Base-by-base conservation (phyloP, 495 filamentous ascomycete genomes). In the Clohesyomyces aquaticus region DNA sequence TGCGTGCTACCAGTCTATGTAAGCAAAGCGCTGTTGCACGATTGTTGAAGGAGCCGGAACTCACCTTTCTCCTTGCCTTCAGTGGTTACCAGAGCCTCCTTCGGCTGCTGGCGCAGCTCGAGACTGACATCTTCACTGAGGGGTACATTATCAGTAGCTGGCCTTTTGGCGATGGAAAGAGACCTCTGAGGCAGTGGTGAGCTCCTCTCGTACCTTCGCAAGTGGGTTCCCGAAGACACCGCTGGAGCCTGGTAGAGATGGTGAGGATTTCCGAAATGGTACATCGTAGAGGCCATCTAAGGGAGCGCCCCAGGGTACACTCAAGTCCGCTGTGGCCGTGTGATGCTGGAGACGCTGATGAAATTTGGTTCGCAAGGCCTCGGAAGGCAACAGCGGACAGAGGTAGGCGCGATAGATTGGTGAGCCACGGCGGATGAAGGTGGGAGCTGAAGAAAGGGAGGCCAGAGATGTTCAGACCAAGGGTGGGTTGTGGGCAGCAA, bases 1-100 rank as follows among this genome's bases (percentile, higher is more conserved):
- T 96, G 67, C 94, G 88, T 68, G 91, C 94, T 96, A 55, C 9
- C n/a, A n/a, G n/a, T n/a, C n/a, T n/a, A n/a, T n/a, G n/a, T n/a
- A n/a, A n/a, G n/a, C n/a, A n/a, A n/a, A n/a, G n/a, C n/a, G n/a
- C n/a, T n/a, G n/a, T n/a, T n/a, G n/a, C n/a, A n/a, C n/a, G n/a
- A n/a, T n/a, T n/a, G n/a, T n/a, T n/a, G n/a, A n/a, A n/a, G n/a
- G n/a, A n/a, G n/a, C n/a, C n/a, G n/a, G n/a, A n/a, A 25, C 67
- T 65, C 56, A 76, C 74, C 55, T 53, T 75, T 76, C 58, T 76
- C 76, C 50, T 75, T 77, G 55, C 68, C 67, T 19, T 71, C 67
- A 19, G 59, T 59, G 16, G 74, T 65, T 8, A 73, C 65, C 9
- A 76, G 61, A 12, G 68, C 71, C 29, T 72, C 65, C 46, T 64